Base-by-base conservation (phyloP, 257 asterid species). In the Lithospermum erythrorhizon region DNA sequence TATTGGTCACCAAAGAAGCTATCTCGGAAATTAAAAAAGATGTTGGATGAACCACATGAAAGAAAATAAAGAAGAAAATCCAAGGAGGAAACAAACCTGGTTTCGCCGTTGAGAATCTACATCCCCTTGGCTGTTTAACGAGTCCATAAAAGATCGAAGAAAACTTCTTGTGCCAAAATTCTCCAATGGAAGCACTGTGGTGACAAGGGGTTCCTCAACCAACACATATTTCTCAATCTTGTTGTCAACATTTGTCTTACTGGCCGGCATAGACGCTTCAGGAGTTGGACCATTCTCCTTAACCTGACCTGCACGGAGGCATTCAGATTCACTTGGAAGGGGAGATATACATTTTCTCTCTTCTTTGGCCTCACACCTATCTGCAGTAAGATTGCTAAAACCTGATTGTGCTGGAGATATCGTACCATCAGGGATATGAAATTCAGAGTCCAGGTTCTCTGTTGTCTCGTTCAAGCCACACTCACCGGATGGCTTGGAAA, bases 141-240 rank as follows among this genome's bases (percentile, higher is more conserved):
- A 65, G 58, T 60, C 66, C 14, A 76, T 56, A 51, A 71, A 64
- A 30, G 89, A 75, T 68, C 74, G 32, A 37, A 68, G 81, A 64
- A 73, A 70, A 68, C 76, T 77, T 57, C 76, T 71, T 1, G 77
- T 68, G 49, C 77, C 78, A 62, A 70, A 75, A 41, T 81, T 87
- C 65, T 76, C 76, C 66, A 74, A 41, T 11, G 69, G 78, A 70
- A 69, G 80, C 9, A 63, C 13, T 4, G 61, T 70, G 52, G 64
- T 79, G 7, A 73, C 7, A 53, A 73, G 70, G 49, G 83, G 75
- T 59, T 62, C 74, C 53, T 67, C 72, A 19, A 66, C 76, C 16
- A 80, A 51, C 41, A 64, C 70, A 70, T 68, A 61, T 6, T 49
- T 60, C 11, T 53, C 70, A 13, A 61, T 49, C 27, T 66, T 37